Base-by-base conservation (phyloP, 331 rosid species). In the Ulmus americana region DNA sequence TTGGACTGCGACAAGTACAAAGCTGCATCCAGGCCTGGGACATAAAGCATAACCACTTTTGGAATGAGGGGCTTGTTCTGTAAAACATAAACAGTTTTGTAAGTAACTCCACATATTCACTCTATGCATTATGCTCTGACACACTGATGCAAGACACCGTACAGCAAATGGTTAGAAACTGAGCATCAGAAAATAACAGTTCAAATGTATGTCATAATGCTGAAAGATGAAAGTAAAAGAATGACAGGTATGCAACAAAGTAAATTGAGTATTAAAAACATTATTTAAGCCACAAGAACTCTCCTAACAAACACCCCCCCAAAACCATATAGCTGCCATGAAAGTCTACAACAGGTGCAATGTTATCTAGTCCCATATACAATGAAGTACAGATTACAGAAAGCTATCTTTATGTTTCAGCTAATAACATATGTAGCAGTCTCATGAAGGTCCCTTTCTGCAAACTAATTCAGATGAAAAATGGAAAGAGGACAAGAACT, bases 21-120 rank as follows among this genome's bases (percentile, higher is more conserved):
- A 71, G 96, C 95, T 39, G 99, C 97, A 68, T 94, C 97, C 71
- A 94, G 76, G 70, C 97, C 97, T 43, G 99, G 99, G 43, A 81
- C 60, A 65, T 94, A 94, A 63, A 94, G 85, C 97, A 90, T 85
- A 67, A 84, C 99, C 78, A 94, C 95, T 78, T 90, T 94, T 45
- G 81, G 90, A 70, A 94, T 94, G 57, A 94, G 99, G 42, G 99
- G 95, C 69, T 87, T 94, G 80, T 94, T 94, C 97, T 94, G 95
- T 85, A 82, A 70, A 60, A 39, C 55, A 66, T 38, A 64, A 73
- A 49, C 16, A 62, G 43, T 52, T 49, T 11, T 46, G 77, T 70
- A 64, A 88, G 76, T 67, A 73, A 70, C 51, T 65, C 49, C 35
- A 20, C 28, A 12, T n/a, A 51, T 41, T 57, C 48, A 41, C 47